These are phyloP conservation scores for Rhododendron henanense DNA, from an alignment of 148 eudicot genomes.

Conservation along the genomic window DNA sequence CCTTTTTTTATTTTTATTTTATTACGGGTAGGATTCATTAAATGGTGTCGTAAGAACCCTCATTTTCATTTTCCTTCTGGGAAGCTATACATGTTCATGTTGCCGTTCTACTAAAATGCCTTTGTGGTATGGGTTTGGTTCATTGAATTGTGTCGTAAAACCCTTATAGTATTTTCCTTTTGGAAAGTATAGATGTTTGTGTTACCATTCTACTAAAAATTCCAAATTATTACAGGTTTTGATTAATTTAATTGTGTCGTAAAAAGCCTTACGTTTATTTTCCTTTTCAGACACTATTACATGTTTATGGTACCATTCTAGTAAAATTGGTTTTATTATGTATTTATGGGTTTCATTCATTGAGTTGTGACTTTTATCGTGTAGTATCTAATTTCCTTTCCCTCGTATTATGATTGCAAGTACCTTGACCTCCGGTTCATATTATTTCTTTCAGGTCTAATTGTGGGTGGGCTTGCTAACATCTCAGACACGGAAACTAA, in stretches of 20 bases:
- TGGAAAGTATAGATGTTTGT: neutral
- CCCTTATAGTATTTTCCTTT: neutral
- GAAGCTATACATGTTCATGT: neutral
- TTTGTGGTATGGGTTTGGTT: neutral
- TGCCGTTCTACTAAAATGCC: neutral
- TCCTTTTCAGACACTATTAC: neutral
- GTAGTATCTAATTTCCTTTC: neutral
- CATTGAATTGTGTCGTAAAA: neutral
- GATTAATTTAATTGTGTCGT: neutral
- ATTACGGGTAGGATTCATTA: neutral
- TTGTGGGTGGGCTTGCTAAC: constrained; percentile 96
- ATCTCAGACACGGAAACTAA: constrained; percentile 86
- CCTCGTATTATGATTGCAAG: neutral
- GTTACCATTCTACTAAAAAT: neutral
- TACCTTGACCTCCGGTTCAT: constrained; percentile 7
- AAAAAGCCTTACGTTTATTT: neutral
- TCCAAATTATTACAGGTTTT: neutral
- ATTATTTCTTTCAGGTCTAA: constrained; percentile 56
- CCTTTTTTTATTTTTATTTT: neutral
- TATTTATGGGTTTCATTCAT: neutral
- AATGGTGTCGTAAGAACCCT: neutral
- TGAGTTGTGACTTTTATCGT: neutral
- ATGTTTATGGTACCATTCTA: neutral
- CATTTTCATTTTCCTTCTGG: neutral
- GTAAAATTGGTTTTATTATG: neutral